A percentile compares a stretch with the other conserved stretches of the same genome.
Conservation (phyloP, 805 yeast species). For the Cyberlindnera subsufficiens region DNA sequence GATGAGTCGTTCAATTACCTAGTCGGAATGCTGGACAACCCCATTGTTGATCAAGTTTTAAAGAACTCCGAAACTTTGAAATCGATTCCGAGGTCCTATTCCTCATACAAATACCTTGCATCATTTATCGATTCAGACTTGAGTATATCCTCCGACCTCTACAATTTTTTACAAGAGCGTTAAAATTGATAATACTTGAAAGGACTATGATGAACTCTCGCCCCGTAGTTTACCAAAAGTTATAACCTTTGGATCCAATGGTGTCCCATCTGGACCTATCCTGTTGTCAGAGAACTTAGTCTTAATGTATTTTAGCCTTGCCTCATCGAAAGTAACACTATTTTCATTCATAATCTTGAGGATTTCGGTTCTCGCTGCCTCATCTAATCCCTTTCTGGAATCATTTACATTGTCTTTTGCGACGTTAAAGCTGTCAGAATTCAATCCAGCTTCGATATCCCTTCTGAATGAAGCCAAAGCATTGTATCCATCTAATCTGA, state of each 20-base stretch:
- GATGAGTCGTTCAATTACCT: constrained; percentile 42
- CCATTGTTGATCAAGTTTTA: constrained; percentile 6
- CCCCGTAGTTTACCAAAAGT: constrained; percentile 28
- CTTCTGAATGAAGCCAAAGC: constrained; percentile 29
- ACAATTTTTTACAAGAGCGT: constrained; percentile 10
- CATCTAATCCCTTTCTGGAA: constrained; percentile 56
- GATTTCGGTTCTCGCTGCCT: constrained; percentile 44
- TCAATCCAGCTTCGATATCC: constrained; percentile 55
- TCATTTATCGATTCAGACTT: constrained; percentile 24
- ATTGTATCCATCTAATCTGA: constrained; percentile 22
- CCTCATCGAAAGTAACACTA: constrained; percentile 58
- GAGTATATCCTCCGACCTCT: constrained; percentile 15
- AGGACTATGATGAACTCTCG: background rate
- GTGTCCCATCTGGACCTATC: constrained; percentile 62
- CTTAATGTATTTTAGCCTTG: constrained; percentile 49
- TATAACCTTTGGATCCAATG: constrained; percentile 60
- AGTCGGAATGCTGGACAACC: constrained; percentile 30
- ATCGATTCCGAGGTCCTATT: constrained; percentile 23
- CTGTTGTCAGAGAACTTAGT: constrained; percentile 41
- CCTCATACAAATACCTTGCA: constrained; percentile 33
- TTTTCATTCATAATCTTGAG: constrained; percentile 46
- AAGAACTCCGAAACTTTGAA: constrained; percentile 13
- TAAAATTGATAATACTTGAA: background rate
- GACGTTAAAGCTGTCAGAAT: constrained; percentile 55
- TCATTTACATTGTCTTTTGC: constrained; percentile 43